A percentile compares a stretch with the other conserved stretches of the same genome.
Conservation (phyloP, 768 basidiomycete genomes). For the Leccinum subtestaceum region DNA sequence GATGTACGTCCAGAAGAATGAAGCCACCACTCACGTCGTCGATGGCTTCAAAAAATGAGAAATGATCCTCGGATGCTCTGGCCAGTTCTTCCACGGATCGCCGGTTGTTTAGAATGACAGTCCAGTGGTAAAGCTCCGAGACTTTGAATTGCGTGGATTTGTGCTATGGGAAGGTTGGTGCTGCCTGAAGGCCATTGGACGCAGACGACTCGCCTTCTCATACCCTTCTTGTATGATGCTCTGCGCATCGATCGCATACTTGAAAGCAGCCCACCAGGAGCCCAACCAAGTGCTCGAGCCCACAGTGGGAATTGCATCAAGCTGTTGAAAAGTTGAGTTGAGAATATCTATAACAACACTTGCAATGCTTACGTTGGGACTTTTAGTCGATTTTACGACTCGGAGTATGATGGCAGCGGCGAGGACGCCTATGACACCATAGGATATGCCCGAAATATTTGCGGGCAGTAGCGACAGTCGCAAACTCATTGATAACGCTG, state of each 20-base stretch:
- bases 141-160: not conserved
- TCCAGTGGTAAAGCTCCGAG: constrained; percentile 28
- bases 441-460: not conserved
- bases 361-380: not conserved
- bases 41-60: constrained; percentile 34
- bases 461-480: not conserved
- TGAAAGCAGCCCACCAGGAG: not conserved
- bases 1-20: not conserved
- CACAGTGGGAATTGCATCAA: not conserved
- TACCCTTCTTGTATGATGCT: constrained; percentile 32
- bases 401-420: not conserved
- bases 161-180: not conserved
- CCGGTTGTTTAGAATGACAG: constrained; percentile 34
- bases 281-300: not conserved
- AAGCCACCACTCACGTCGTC: constrained; percentile 31
- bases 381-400: not conserved
- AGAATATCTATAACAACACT: not conserved
- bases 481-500: not conserved
- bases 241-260: not conserved
- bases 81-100: constrained; percentile 39
- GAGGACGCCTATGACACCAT: not conserved
- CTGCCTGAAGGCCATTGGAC: not conserved
- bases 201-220: constrained; percentile 20
- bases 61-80: constrained; percentile 36
- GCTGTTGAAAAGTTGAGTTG: not conserved